Evolutionary conservation across 2,329 filamentous ascomycete species (phyloP).

Genomic region (Cladosporium velox): DNA sequence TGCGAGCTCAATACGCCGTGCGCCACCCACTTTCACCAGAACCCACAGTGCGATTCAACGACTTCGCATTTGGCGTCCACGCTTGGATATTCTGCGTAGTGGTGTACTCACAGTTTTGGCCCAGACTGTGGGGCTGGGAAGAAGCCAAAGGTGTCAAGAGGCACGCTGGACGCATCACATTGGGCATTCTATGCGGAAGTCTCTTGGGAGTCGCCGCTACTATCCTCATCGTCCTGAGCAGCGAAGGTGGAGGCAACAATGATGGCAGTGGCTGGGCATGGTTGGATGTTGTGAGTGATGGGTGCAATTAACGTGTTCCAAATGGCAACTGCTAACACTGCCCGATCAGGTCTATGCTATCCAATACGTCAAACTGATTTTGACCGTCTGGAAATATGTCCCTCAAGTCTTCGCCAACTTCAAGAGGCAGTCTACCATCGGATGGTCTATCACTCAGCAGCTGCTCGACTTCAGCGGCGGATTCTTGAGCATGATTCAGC

Average conservation of each 20-base stretch:
- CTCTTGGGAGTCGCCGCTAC: conserved; percentile 57
- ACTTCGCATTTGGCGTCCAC: conserved; percentile 84
- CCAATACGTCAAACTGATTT: conserved; percentile 84
- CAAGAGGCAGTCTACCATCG: conserved; percentile 77
- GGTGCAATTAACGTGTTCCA: too few species aligned
- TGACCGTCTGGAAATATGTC: conserved; percentile 90
- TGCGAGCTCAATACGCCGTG: conserved; percentile 79
- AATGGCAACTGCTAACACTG: background rate
- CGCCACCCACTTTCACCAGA: conserved; percentile 72
- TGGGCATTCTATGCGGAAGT: conserved; percentile 17
- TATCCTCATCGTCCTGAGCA: conserved; percentile 46
- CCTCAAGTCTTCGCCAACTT: conserved; percentile 85
- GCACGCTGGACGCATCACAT: conserved; percentile 16
- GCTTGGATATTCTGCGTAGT: conserved; percentile 72
- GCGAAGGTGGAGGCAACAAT: conserved; percentile 45
- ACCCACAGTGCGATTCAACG: conserved; percentile 86
- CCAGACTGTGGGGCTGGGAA: conserved; percentile 73
- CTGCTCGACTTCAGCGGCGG: conserved; percentile 82
- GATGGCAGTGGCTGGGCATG: conserved; percentile 59
- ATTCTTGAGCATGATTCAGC: conserved; percentile 76
- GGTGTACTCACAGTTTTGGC: conserved; percentile 75
- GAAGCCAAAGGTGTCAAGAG: conserved; percentile 15
- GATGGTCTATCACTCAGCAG: conserved; percentile 86
- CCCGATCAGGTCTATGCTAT: conserved; percentile 62
- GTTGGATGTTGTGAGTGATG: conserved; percentile 60